phyloP scores from a whole-genome alignment of 148 eudicot genomes.

The Silene uniflora region DNA sequence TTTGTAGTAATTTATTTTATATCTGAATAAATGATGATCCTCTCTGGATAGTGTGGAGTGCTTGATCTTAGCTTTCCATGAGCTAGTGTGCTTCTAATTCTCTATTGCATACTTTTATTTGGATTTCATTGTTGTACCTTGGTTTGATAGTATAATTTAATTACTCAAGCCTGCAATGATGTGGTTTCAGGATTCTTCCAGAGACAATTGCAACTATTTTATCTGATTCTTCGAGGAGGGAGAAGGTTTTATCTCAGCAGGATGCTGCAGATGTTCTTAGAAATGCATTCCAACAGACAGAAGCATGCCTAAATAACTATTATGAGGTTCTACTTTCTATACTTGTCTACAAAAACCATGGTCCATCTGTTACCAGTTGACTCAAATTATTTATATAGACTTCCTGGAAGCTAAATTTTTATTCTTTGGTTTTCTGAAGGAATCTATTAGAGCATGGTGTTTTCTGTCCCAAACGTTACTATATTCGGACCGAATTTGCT shows the following conservation, averaged over 20 bases:
- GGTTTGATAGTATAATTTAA: slow-evolving; percentile 4
- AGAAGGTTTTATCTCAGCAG: slow-evolving; percentile 57
- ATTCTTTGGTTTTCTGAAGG: neutral
- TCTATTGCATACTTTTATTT: slow-evolving; percentile 1
- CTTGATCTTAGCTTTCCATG: neutral
- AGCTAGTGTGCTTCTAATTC: neutral
- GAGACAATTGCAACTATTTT: slow-evolving; percentile 64
- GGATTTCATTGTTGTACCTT: neutral
- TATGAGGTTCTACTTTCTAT: slow-evolving; percentile 62
- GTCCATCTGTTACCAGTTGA: neutral
- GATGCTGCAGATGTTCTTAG: slow-evolving; percentile 89
- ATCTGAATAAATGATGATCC: neutral
- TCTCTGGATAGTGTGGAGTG: neutral
- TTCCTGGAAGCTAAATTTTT: neutral
- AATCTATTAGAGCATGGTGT: too few relatives aligned
- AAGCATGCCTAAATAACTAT: slow-evolving; percentile 59
- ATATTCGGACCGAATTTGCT: too few relatives aligned
- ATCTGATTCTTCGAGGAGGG: slow-evolving; percentile 61
- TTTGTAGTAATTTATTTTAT: neutral
- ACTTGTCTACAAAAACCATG: neutral
- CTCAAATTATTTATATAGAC: neutral
- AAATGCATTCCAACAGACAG: slow-evolving; percentile 77
- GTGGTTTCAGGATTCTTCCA: slow-evolving; percentile 62
- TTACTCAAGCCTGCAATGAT: neutral
- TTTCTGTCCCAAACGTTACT: too few relatives aligned